Conservation (phyloP, 257 asterid genomes). For the Apocynum venetum region DNA sequence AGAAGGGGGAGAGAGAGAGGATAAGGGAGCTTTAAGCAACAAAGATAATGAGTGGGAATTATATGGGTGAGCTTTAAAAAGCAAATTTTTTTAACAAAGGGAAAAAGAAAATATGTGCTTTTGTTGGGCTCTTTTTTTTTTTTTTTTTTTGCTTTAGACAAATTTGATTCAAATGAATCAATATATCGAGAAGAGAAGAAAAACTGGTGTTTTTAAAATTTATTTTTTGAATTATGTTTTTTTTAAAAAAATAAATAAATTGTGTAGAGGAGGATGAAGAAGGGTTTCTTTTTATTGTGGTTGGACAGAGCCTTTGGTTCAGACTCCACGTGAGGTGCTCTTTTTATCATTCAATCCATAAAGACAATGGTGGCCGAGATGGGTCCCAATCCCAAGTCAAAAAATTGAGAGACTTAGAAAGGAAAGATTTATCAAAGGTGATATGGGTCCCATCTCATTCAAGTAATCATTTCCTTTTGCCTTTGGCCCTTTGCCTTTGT, state of each 20-base stretch:
- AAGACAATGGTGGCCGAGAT: constrained; percentile 76
- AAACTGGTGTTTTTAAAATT: no score
- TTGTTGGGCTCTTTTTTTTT: constrained; percentile 17
- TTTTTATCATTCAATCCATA: constrained; percentile 93
- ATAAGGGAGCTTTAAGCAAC: constrained; percentile 79
- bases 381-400: constrained; percentile 75
- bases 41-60: constrained; percentile 96
- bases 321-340: constrained; percentile 99
- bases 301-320: constrained; percentile 87
- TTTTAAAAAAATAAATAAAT: background rate
- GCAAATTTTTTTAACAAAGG: constrained; percentile 24
- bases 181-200: background rate
- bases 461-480: constrained; percentile 57
- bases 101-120: constrained; percentile 34
- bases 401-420: constrained; percentile 37
- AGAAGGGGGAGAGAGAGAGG: constrained; percentile 37
- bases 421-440: constrained; percentile 37
- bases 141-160: constrained; percentile 30
- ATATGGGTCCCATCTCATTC: constrained; percentile 40
- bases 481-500: constrained; percentile 44
- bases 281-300: constrained; percentile 42
- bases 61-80: constrained; percentile 79
- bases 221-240: no score
- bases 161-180: constrained; percentile 39
- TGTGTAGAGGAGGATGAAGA: background rate